Base-by-base conservation (phyloP, 2,329 filamentous ascomycete genomes). In the Aspergillus jensenii region DNA sequence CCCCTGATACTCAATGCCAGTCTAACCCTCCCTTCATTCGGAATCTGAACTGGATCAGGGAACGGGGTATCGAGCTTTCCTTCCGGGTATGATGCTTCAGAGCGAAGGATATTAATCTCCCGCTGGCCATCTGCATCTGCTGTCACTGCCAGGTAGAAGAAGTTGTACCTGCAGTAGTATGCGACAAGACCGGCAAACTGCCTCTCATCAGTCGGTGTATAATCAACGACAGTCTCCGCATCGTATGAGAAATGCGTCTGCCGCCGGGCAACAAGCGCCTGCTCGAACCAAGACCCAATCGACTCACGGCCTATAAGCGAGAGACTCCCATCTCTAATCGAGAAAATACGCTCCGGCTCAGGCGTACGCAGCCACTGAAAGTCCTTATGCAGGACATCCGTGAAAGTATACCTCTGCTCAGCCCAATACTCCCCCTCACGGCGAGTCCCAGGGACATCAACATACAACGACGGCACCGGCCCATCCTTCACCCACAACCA, bases 251-350 rank as follows among this genome's bases (percentile, higher is more conserved):
- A 59, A 35, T 59, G 56, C 6, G 56, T 59, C 51, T 59, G 56
- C 2, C 56, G 56, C 17, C 56, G 45, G 2, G 56, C 56, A 17
- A 59, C 51, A 11, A 59, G 44, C 11, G 56, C 56, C 40, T 59
- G 56, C 46, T 59, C 56, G 40, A 59, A 59, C 56, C 56, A 59
- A 2, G 56, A 59, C 19, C 56, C 56, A 19, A 59, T 55, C n/a
- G 56, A 59, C 35, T 59, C 56, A 7, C 56, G 56, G 19, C 56
- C 56, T 12, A 55, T 40, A 6, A 59, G 45, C 1, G 31, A 40
- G 25, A 59, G 51, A n/a, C 15, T 41, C 5, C 45, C 39, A n/a
- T 54, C 45, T 8, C 5, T 31, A 15, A 54, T 41, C 2, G 46
- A 46, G 37, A 59, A 55, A 12, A 59, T 59, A 5, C 56, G 56